phyloP scores from a whole-genome alignment of 345 rosid genomes.

The Populus pruinosa region DNA sequence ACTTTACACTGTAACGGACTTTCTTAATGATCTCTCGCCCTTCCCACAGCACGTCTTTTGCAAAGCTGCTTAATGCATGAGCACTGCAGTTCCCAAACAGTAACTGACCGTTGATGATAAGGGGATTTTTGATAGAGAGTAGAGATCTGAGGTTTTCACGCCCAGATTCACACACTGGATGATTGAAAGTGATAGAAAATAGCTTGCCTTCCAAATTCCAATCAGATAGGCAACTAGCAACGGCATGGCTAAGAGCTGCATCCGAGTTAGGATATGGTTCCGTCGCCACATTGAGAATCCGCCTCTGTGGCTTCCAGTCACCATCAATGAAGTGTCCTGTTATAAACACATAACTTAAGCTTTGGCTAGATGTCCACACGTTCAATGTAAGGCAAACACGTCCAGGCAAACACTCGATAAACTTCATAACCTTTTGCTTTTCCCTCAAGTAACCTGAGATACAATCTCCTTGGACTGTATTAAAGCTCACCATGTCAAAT shows the following conservation, averaged over 20 bases:
- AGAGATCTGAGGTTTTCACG: slow-evolving; percentile 61
- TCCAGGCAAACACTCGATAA: slow-evolving; percentile 68
- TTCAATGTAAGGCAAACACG: slow-evolving; percentile 70
- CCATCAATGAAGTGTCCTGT: slow-evolving; percentile 73
- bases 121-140: slow-evolving; percentile 65
- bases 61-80: slow-evolving; percentile 49
- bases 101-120: slow-evolving; percentile 73
- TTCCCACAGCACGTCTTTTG: slow-evolving; percentile 51
- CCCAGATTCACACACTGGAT: slow-evolving; percentile 47
- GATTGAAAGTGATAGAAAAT: slow-evolving; percentile 66
- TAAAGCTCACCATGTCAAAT: slow-evolving; percentile 63
- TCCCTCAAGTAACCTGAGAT: slow-evolving; percentile 74
- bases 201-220: slow-evolving; percentile 80
- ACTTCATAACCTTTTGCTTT: slow-evolving; percentile 69
- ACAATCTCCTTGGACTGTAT: slow-evolving; percentile 85
- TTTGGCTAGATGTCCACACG: slow-evolving; percentile 65
- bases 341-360: slow-evolving; percentile 67
- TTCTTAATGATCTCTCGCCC: slow-evolving; percentile 60
- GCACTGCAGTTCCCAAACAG: slow-evolving; percentile 67
- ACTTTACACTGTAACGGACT: slow-evolving; percentile 75
- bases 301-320: slow-evolving; percentile 74
- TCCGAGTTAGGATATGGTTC: slow-evolving; percentile 76
- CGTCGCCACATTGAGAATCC: slow-evolving; percentile 77
- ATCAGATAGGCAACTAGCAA: slow-evolving; percentile 75
- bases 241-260: slow-evolving; percentile 66